These are phyloP conservation scores for Citrus sp. DNA, from an alignment of 345 rosid genomes.

Conservation along the genomic window DNA sequence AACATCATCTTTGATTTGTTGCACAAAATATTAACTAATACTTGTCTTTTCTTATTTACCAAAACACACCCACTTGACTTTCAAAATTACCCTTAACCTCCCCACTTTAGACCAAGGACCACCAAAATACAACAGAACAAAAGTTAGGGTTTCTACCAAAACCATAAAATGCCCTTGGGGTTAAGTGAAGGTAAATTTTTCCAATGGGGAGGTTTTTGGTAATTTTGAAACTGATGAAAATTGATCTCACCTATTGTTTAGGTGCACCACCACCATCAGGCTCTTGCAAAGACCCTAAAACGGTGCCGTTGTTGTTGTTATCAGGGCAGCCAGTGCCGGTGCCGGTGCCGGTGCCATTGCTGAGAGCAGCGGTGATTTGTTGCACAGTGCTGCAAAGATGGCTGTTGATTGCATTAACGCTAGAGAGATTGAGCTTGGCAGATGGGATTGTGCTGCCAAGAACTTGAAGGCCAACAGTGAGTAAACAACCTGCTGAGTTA, in stretches of 20 bases:
- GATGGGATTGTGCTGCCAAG: slow-evolving; percentile 68
- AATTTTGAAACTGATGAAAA: slow-evolving; percentile 17
- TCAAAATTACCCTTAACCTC: slow-evolving; percentile 37
- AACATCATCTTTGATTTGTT: no score
- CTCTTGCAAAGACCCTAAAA: slow-evolving; percentile 23
- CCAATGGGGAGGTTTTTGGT: slow-evolving; percentile 34
- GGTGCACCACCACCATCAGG: slow-evolving; percentile 14
- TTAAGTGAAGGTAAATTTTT: neutral
- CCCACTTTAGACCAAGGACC: slow-evolving; percentile 8
- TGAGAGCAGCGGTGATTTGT: slow-evolving; percentile 61
- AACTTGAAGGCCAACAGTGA: slow-evolving; percentile 81
- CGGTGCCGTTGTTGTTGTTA: slow-evolving; percentile 10
- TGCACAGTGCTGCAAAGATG: slow-evolving; percentile 65
- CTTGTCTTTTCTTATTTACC: slow-evolving; percentile 24
- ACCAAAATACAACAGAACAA: neutral
- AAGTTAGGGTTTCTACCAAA: neutral
- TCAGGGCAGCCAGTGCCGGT: slow-evolving; percentile 12
- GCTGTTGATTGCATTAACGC: slow-evolving; percentile 56
- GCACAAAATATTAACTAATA: neutral
- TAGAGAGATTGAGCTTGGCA: slow-evolving; percentile 71
- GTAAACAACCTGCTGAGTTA: slow-evolving; percentile 53
- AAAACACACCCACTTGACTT: neutral
- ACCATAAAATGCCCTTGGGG: neutral
- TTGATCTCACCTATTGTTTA: slow-evolving; percentile 19
- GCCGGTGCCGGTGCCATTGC: slow-evolving; percentile 1